Conservation (phyloP, 176 grass and related monocot genomes). For the Poa pratensis region DNA sequence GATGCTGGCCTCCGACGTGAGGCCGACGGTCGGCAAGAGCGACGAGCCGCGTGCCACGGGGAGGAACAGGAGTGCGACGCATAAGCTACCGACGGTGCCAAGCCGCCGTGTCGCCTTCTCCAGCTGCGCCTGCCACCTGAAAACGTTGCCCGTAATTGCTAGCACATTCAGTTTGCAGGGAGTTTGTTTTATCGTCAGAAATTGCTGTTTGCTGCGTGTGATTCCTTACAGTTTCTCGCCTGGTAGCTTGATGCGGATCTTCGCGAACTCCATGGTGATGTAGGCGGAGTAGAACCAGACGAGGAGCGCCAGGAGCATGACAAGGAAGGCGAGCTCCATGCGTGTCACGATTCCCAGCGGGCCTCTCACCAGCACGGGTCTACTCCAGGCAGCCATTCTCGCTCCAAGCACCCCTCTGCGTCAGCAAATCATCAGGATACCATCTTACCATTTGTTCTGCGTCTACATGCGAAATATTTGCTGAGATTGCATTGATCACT, state of each 20-base stretch:
- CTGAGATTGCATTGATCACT: neutral
- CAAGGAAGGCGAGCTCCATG: conserved; percentile 46
- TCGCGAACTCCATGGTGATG: conserved; percentile 37
- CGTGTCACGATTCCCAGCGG: conserved; percentile 59
- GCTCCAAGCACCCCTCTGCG: conserved; percentile 14
- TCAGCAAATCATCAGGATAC: neutral
- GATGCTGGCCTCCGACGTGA: conserved; percentile 67
- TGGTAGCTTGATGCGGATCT: neutral
- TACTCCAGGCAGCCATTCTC: conserved; percentile 46
- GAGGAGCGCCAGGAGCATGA: conserved; percentile 62
- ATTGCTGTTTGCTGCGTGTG: neutral
- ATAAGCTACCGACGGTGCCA: conserved; percentile 48
- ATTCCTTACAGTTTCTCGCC: conserved; percentile 48
- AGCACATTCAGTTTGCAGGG: neutral
- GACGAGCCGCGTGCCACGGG: conserved; percentile 53
- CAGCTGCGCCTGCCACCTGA: conserved; percentile 63
- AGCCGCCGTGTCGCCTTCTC: conserved; percentile 33
- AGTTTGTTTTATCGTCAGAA: neutral
- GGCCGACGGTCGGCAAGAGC: conserved; percentile 57
- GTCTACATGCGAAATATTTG: neutral
- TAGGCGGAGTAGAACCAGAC: conserved; percentile 56
- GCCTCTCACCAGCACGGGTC: conserved; percentile 56
- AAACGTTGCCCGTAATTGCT: neutral
- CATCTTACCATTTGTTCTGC: neutral
- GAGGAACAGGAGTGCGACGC: conserved; percentile 60